Conservation (phyloP, 2,329 filamentous ascomycete species). For the Alternaria arbusti region DNA sequence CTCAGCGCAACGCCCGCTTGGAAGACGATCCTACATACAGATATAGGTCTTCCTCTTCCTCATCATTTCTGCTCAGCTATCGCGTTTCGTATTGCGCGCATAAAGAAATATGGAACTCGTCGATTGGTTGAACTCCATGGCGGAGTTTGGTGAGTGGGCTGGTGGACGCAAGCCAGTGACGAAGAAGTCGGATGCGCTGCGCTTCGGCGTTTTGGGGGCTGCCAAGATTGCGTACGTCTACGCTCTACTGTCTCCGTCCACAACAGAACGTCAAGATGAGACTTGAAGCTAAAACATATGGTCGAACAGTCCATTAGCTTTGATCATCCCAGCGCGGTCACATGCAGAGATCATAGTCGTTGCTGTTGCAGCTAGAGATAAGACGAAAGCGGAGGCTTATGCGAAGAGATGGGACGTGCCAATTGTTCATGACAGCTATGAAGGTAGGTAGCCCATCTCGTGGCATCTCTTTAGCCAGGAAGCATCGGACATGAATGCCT, state of each 20-base stretch:
- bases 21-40: background rate
- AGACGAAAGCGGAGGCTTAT: conserved; percentile 55
- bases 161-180: conserved; percentile 5
- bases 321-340: conserved; percentile 58
- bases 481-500: background rate
- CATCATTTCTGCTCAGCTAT: background rate
- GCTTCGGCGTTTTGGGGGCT: conserved; percentile 47
- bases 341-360: conserved; percentile 62
- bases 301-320: conserved; percentile 46
- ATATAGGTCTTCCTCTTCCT: background rate
- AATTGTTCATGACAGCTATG: conserved; percentile 57
- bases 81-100: background rate
- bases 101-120: background rate
- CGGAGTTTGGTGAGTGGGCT: conserved; percentile 15
- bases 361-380: conserved; percentile 61
- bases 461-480: background rate
- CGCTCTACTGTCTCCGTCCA: background rate
- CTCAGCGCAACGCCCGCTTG: background rate
- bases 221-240: conserved; percentile 42
- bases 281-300: background rate
- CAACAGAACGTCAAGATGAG: background rate
- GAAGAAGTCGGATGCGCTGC: conserved; percentile 33
- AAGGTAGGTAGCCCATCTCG: conserved; percentile 46
- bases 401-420: conserved; percentile 61
- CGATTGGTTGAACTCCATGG: conserved; percentile 11